Evolutionary conservation across 495 filamentous ascomycete species (phyloP).

Genomic region (Penicillium atrosanguineum): DNA sequence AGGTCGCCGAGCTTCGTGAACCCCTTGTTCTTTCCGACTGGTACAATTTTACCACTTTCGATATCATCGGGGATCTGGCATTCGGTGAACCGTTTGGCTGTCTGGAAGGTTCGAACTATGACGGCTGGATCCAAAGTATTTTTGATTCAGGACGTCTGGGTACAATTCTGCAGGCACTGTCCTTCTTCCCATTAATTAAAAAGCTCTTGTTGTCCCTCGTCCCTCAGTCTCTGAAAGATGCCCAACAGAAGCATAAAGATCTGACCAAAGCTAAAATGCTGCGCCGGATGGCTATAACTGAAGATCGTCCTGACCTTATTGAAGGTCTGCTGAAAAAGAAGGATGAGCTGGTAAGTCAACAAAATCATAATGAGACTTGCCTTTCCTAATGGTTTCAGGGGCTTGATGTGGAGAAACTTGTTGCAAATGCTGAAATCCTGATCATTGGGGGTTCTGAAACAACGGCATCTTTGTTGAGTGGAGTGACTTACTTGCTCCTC

Average conservation of each 20-base stretch:
- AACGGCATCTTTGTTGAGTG: conserved; percentile 55
- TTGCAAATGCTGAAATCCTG: conserved; percentile 36
- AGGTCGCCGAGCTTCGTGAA: neutral
- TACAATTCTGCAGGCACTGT: conserved; percentile 30
- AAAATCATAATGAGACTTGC: neutral
- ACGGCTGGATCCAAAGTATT: conserved; percentile 29
- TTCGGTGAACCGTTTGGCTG: conserved; percentile 8
- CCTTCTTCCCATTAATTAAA: conserved; percentile 33
- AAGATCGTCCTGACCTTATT: conserved; percentile 46
- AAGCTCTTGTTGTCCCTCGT: conserved; percentile 12
- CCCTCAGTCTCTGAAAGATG: conserved; percentile 19
- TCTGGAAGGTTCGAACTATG: conserved; percentile 3
- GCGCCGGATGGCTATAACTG: conserved; percentile 36
- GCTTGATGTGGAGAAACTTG: conserved; percentile 36
- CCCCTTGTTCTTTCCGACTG: neutral
- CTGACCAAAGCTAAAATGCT: conserved; percentile 38
- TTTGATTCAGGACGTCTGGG: conserved; percentile 33
- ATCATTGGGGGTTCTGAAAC: conserved; percentile 61
- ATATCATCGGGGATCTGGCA: conserved; percentile 8
- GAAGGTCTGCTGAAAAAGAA: conserved; percentile 48
- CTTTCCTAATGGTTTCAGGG: conserved; percentile 18
- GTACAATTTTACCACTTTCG: conserved; percentile 9
- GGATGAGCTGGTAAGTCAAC: conserved; percentile 38
- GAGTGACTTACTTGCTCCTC: conserved; percentile 51
- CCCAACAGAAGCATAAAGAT: conserved; percentile 33